Evolutionary conservation across 805 yeast species (phyloP).

Genomic region (Helenozyma baotianmanensis): DNA sequence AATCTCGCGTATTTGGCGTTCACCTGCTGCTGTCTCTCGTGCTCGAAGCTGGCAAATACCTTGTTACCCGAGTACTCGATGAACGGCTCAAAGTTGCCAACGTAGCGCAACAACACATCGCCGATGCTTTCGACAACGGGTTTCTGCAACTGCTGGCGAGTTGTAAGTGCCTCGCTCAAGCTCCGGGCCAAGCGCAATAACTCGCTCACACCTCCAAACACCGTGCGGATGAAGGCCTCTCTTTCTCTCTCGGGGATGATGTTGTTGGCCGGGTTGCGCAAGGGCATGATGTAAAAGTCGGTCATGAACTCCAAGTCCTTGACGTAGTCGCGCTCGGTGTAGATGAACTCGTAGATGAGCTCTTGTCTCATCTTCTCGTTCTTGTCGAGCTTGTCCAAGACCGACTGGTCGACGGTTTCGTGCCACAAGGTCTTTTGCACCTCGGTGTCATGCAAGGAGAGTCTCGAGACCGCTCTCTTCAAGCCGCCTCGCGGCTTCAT

Average conservation of each 20-base stretch:
- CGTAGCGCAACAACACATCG: constrained; percentile 78
- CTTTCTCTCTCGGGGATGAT: constrained; percentile 86
- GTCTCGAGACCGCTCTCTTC: constrained; percentile 64
- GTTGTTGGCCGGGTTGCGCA: constrained; percentile 66
- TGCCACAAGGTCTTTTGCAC: constrained; percentile 90
- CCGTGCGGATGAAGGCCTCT: constrained; percentile 86
- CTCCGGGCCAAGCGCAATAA: constrained; percentile 77
- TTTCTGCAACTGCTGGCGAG: constrained; percentile 73
- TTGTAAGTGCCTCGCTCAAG: constrained; percentile 83
- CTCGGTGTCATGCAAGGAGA: constrained; percentile 63
- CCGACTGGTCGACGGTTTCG: constrained; percentile 76
- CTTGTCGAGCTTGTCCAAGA: constrained; percentile 75
- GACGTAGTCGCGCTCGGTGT: constrained; percentile 92
- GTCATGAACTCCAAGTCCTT: constrained; percentile 89
- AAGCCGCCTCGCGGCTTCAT: constrained; percentile 85
- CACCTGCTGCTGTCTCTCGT: constrained; percentile 87
- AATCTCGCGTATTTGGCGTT: constrained; percentile 91
- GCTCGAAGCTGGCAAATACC: constrained; percentile 91
- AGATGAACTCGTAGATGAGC: constrained; percentile 86
- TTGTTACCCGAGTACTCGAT: constrained; percentile 91
- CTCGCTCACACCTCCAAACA: constrained; percentile 85
- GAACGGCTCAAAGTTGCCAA: constrained; percentile 87
- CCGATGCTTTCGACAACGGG: constrained; percentile 85
- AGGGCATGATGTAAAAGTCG: constrained; percentile 90
- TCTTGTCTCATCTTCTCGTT: constrained; percentile 91